Evolutionary conservation across 768 basidiomycete species (phyloP), one percentile per base, ranked within the genome.

Genomic region (Ephemerocybe angulata): DNA sequence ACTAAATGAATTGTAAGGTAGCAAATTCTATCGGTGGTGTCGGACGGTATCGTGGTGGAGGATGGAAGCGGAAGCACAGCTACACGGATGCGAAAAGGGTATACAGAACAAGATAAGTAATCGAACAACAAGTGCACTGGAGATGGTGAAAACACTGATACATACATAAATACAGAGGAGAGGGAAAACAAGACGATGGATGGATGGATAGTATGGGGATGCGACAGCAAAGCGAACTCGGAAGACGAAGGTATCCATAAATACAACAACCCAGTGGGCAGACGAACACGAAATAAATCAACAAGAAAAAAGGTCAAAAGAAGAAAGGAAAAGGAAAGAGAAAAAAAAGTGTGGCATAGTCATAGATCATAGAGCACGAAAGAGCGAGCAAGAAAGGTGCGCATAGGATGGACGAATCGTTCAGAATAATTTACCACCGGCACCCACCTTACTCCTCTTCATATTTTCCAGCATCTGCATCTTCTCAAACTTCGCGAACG

Each of bases 361-460:
- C n/a, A n/a, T n/a, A 41, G 7, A 41, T 6, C 38, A 41, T 41
- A 41, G 21, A 19, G 38, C 21, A 19, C 38, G 38, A 13, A 41
- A 17, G 21, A 19, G 17, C 38, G 38, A 25, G 24, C 5, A 19
- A 30, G 40, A 29, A 31, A 55, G 31, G 35, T 58, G 28, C 35
- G 42, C 12, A 37, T 28, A 22, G 19, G 30, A 28, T n/a, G 38
- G 13, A 37, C 35, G 15, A 21, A 40, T 22, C 40, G 21, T 46
- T 52, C 41, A 57, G 46, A 58, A 57, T 43, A 53, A 53, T 54
- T 63, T 60, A 56, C 58, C 58, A 35, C 57, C 59, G 42, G 59
- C 59, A 22, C 48, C 57, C 35, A 38, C 30, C 37, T 60, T 63
- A 22, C 53, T 59, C 50, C 62, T 56, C 29, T 61, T 63, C 58